Base-by-base conservation (phyloP, 495 filamentous ascomycete genomes). In the Xylaria longipes region DNA sequence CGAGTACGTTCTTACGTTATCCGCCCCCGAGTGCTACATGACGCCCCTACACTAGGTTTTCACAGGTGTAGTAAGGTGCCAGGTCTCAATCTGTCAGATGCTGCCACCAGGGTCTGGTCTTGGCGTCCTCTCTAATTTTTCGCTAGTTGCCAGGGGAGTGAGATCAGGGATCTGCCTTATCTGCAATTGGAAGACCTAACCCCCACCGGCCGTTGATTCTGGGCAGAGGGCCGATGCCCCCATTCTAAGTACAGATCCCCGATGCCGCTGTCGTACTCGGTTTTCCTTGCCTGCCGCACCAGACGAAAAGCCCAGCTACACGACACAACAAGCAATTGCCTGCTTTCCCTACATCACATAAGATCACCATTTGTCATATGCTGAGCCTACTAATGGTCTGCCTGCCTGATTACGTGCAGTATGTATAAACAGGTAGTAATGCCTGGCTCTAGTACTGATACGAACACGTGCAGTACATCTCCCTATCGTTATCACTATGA, bases 201-300 rank as follows among this genome's bases (percentile, higher is more conserved):
- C 43, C 43, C 43, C 41, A 65, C 41, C 25, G 50, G 12, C 62
- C 41, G 33, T 31, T 27, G 8, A 3, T 22, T 63, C 37, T 45
- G 5, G 60, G 37, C 0, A 31, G 41, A 48, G 41, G 1, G 27
- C 41, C 39, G 41, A 48, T 52, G 14, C 41, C 6, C 6, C 58
- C 58, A 41, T 43, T 63, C 3, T n/a, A 52, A 9, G 35, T 43
- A 25, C 39, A 66, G 63, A 66, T 50, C 17, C 63, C 65, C 65
- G 65, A 41, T 66, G 31, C 63, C 45, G 45, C 63, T 45, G 33
- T 67, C 65, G 65, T 67, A 67, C 65, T 67, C 65, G 65, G 46
- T 33, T 67, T 67, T 48, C 65, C 65, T 54, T 67, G 65, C 65
- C 65, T 54, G 65, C 65, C 65, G 65, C 48, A 56, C 48, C n/a